Base-by-base conservation (phyloP, 2,329 filamentous ascomycete species). In the Penicillium sp. region DNA sequence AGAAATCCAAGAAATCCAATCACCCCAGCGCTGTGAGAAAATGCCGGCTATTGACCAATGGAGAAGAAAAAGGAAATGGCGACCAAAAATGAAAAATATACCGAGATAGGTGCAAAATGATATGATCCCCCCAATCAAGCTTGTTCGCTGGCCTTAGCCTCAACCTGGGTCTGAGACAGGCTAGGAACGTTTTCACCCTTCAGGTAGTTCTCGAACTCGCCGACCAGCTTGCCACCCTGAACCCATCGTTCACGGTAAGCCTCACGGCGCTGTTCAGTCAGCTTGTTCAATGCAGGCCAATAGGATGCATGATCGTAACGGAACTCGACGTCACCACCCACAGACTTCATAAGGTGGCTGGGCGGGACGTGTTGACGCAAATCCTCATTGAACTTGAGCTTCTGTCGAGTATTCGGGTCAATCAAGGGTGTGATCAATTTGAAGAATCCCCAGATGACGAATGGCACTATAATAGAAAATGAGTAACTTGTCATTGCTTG, bases 331-430 rank as follows among this genome's bases (percentile, higher is more conserved):
- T 90, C 83, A 56, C 94, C 93, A 46, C 87, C 86, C 67, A 89
- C 86, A 55, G 86, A 81, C 66, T 86, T 88, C 87, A 91, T 89
- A 51, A 99, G 84, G 72, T 97, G 93, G 67, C 87, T 81, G 8
- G 86, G 76, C 5, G 92, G 92, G 20, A 99, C 88, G 72, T 92
- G 91, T 64, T 89, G 80, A 64, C 82, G 82, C 79, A 96, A 87
- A 70, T 95, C 89, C 74, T 96, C 92, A 79, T 97, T 97, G 82
- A 96, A 97, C 79, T 94, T 95, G 78, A 99, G 87, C 81, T 99
- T 99, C 69, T 94, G 87, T 56, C 89, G 86, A 10, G 94, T 99
- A 67, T 92, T 79, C 8, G 94, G 94, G 75, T 99, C 94, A 76
- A 99, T 96, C 76, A 99, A 97, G 38, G 93, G 92, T 5, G 86